Evolutionary conservation across 352 stramenopile genomes (phyloP), one percentile per base, ranked within the genome.

Genomic region (Phytopythium vexans): DNA sequence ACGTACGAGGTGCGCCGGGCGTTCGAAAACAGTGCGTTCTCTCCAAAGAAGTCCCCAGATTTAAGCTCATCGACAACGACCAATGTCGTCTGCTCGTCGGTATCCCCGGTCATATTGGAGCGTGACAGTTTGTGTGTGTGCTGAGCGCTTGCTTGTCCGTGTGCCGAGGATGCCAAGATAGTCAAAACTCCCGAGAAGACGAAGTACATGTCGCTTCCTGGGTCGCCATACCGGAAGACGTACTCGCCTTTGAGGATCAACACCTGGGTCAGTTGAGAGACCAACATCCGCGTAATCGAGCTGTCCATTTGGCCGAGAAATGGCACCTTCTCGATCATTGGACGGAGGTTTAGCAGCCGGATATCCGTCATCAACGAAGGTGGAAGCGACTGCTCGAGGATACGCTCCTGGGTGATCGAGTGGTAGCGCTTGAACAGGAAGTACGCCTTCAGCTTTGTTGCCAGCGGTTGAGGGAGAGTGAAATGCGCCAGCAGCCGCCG

Each of bases 351-450:
- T 3, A 83, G 54, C 15, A 80, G 54, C 6, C 73, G 61, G 8
- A 81, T 77, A 40, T 83, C 70, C 0, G 70, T 75, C 42, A 83
- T 63, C 10, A 83, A 47, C 1, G 73, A 72, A 3, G 70, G 73
- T 7, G 70, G 74, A 6, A 85, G 56, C 15, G 57, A 82, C 1
- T 60, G 45, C 34, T 73, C 62, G 4, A 85, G 60, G 2, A 82
- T 46, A 37, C 77, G 57, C 47, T 85, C 74, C 50, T 80, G 66
- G 0, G 73, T 76, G 41, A 82, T 82, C 6, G 69, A 74, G 50
- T 87, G 69, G 45, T 75, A 79, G 6, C 71, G 62, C 48, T 75
- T 70, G 52, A 87, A 89, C 14, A 89, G 83, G 11, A 79, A 70
- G 40, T 77, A 70, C 3, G 67, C 73, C 49, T 86, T 81, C 14